A percentile compares a stretch with the other conserved stretches of the same genome.
phyloP scores from a whole-genome alignment of 2,329 filamentous ascomycete genomes.

The Aspergillus aculeatus region DNA sequence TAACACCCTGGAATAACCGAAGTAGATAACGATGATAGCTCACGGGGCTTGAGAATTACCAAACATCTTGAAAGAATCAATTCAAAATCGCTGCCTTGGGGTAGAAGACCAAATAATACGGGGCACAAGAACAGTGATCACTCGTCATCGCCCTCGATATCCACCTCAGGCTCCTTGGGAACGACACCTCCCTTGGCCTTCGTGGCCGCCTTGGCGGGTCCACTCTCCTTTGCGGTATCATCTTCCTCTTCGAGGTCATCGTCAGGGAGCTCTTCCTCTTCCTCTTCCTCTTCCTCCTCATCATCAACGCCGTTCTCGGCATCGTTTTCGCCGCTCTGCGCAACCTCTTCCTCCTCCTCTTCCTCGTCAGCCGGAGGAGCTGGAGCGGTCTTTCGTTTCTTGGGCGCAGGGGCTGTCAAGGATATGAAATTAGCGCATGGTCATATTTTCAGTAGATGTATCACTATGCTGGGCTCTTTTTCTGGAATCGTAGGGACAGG shows the following conservation, averaged over 20 bases:
- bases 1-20: too few relatives aligned
- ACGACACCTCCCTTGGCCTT: conserved; percentile 33
- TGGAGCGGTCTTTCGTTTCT: conserved; percentile 34
- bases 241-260: conserved; percentile 10
- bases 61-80: too few relatives aligned
- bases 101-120: too few relatives aligned
- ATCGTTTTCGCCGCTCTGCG: conserved; percentile 17
- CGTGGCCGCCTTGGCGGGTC: conserved; percentile 33
- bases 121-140: neutral
- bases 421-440: neutral
- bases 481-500: too few relatives aligned
- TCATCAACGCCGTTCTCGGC: conserved; percentile 17
- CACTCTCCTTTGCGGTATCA: conserved; percentile 34
- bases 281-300: conserved; percentile 22
- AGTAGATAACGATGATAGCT: too few relatives aligned
- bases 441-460: neutral
- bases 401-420: conserved; percentile 27
- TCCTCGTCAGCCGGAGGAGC: conserved; percentile 18
- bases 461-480: too few relatives aligned
- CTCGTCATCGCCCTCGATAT: conserved; percentile 32
- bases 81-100: too few relatives aligned
- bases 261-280: conserved; percentile 18
- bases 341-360: conserved; percentile 12
- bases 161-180: conserved; percentile 36
- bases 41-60: too few relatives aligned